Conservation (phyloP, 176 grass and related monocot genomes). For the Musa itinerans region DNA sequence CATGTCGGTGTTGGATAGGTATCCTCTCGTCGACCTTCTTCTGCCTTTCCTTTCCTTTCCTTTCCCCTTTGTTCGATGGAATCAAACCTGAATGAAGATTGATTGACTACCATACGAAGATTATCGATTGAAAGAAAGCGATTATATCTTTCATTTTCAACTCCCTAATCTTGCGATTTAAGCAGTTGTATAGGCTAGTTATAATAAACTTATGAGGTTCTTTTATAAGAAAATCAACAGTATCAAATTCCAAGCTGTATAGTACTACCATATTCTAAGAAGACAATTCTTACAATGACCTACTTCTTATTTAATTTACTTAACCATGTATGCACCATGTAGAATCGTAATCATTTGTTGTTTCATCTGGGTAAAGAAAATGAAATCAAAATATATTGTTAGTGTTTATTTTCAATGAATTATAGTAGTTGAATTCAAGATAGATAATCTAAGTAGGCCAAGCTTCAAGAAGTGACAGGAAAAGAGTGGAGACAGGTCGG, state of each 20-base stretch:
- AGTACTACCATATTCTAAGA: background rate
- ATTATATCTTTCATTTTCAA: background rate
- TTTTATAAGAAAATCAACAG: background rate
- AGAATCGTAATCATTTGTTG: too few relatives aligned
- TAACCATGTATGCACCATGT: too few relatives aligned
- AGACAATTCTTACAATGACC: background rate
- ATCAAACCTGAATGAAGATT: background rate
- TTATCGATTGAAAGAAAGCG: background rate
- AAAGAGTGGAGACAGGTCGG: background rate
- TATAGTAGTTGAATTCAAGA: too few relatives aligned
- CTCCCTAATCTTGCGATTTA: background rate
- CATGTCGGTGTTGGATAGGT: slow-evolving; percentile 95
- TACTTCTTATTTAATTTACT: too few relatives aligned
- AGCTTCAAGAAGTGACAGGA: background rate
- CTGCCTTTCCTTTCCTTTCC: background rate
- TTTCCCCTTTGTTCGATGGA: background rate
- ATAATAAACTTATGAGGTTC: background rate
- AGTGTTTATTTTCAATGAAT: too few relatives aligned
- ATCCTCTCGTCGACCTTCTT: background rate
- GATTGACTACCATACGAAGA: background rate
- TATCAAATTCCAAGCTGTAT: background rate
- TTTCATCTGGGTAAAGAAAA: too few relatives aligned
- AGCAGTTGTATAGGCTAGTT: background rate
- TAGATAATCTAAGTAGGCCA: background rate
- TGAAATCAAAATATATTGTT: too few relatives aligned